Evolutionary conservation across 331 rosid species (phyloP).

Genomic region (Malus hybrid): DNA sequence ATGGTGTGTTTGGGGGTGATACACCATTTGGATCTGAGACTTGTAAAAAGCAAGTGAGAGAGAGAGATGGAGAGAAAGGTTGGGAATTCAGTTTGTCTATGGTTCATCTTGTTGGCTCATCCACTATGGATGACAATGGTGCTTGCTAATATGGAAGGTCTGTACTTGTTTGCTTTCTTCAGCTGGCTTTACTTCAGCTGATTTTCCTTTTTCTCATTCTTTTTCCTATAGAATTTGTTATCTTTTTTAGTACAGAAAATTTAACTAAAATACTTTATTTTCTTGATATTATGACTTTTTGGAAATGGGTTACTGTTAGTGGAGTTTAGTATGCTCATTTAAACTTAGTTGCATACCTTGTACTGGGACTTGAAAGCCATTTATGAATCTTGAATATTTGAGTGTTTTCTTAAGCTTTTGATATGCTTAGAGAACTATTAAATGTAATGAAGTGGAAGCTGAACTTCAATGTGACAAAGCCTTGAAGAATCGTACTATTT

Average conservation of each 20-base stretch:
- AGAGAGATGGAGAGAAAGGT: slow-evolving; percentile 54
- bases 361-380: slow-evolving; percentile 1
- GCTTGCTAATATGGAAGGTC: slow-evolving; percentile 97
- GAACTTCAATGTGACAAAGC: background rate
- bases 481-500: slow-evolving; percentile 2
- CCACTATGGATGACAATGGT: slow-evolving; percentile 48
- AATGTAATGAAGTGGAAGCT: slow-evolving; percentile 12
- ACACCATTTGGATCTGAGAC: slow-evolving; percentile 78
- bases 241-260: background rate
- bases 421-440: background rate
- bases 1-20: slow-evolving; percentile 41
- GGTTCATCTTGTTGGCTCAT: slow-evolving; percentile 47
- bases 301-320: slow-evolving; percentile 16
- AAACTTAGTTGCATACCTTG: background rate
- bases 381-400: background rate
- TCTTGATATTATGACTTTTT: background rate
- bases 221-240: background rate
- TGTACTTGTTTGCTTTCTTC: slow-evolving; percentile 3
- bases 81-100: slow-evolving; percentile 49
- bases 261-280: background rate
- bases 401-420: background rate
- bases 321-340: background rate
- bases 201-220: background rate
- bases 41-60: slow-evolving; percentile 22
- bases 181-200: background rate